Evolutionary conservation across 345 rosid species (phyloP).

Genomic region (Eutrema japonicum): DNA sequence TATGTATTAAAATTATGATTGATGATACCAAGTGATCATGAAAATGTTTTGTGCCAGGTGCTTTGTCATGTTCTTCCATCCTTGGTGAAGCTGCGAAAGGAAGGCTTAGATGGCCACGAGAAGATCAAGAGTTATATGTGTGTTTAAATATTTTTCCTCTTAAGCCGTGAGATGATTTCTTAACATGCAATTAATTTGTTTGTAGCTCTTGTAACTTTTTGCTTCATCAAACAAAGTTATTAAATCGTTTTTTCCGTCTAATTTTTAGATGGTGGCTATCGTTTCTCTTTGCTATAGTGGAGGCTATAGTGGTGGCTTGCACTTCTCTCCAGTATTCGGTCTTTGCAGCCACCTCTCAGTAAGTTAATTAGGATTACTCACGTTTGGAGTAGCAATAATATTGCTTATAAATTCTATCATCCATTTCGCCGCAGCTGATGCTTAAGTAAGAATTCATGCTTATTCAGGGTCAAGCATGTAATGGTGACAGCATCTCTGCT

Average conservation of each 20-base stretch:
- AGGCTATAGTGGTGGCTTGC: slow-evolving; percentile 77
- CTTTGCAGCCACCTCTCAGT: slow-evolving; percentile 81
- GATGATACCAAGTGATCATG: slow-evolving; percentile 8
- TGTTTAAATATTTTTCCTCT: slow-evolving; percentile 64
- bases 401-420: not conserved
- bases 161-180: slow-evolving; percentile 68
- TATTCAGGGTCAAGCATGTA: slow-evolving; percentile 82
- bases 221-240: slow-evolving; percentile 20
- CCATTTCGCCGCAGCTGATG: slow-evolving; percentile 12
- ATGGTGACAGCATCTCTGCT: slow-evolving; percentile 73
- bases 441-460: slow-evolving; percentile 15
- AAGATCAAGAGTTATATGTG: slow-evolving; percentile 99
- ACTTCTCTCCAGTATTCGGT: slow-evolving; percentile 87
- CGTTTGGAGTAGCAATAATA: not conserved
- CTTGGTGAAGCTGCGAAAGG: slow-evolving; percentile 88
- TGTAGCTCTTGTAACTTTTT: slow-evolving; percentile 28
- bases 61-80: slow-evolving; percentile 92
- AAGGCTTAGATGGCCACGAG: slow-evolving; percentile 97
- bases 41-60: slow-evolving; percentile 52
- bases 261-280: slow-evolving; percentile 93
- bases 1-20: slow-evolving; percentile 3
- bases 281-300: slow-evolving; percentile 82
- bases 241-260: slow-evolving; percentile 1
- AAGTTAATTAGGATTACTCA: slow-evolving; percentile 33
- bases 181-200: slow-evolving; percentile 39